Base-by-base conservation (phyloP, 805 yeast species). In the Cyberlindnera maritima region DNA sequence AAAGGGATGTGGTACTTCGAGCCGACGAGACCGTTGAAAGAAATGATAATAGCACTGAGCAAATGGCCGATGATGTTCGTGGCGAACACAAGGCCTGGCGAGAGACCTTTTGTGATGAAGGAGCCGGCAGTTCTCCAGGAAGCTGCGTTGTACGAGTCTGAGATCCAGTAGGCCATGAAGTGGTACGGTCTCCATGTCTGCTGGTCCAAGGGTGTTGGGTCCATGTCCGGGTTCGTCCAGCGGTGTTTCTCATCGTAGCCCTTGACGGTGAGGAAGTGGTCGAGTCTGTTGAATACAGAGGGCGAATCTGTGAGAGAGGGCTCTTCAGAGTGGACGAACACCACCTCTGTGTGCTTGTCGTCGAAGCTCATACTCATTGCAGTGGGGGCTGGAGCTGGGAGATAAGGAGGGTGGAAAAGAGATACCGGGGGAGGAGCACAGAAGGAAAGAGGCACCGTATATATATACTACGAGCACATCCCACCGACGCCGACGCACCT, bases 121-220 rank as follows among this genome's bases (percentile, higher is more conserved):
- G 53, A 43, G 25, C 53, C 53, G 26, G 49, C 53, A 35, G 40
- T 28, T 46, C 53, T 46, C 53, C 53, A 49, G 6, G 53, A 49
- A 10, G 53, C 47, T 7, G 53, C 53, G 25, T 29, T n/a, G 42
- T 49, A 49, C 1, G 53, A 49, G 39, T 49, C 53, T 2, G 53
- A 49, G 25, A 49, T 41, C 53, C 53, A 49, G 38, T 49, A 49
- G 19, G 53, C 53, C 40, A 49, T 33, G 37, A 40, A 49, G 29
- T 49, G 50, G 36, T 41, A 46, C 12, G 53, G 50, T 15, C 28
- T 49, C 53, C 53, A 49, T 1, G 25, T 18, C 42, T 49, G 53
- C 29, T 49, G 43, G 32, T 46, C 44, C 14, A 49, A 19, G 1
- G 50, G 48, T 15, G 48, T 44, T 12, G 53, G 53, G n/a, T 41